Evolutionary conservation across 177 flowering plant genomes (phyloP), one percentile per base, ranked within the genome.

Genomic region (Telopea speciosissima): DNA sequence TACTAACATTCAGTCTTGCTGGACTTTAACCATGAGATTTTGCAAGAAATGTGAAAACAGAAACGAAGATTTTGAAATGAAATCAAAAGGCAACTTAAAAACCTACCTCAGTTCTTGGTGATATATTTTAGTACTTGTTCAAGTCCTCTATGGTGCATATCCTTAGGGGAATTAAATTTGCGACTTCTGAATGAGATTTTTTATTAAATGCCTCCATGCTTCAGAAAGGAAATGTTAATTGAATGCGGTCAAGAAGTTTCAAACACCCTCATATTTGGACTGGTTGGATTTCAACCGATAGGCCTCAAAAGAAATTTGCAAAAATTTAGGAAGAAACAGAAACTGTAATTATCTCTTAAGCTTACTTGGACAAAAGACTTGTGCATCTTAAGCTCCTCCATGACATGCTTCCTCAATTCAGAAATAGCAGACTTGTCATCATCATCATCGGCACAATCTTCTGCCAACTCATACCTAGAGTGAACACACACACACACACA

Each of bases 381-480:
- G 49, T 92, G 97, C 88, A 92, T 74, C 78, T 84, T 85, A 67
- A 92, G 80, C 79, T 91, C 92, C 36, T 84, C 79, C 52, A 81
- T 60, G 24, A 90, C 89, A 60, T 66, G 75, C 66, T 89, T 89
- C 78, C 91, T 87, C 83, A 95, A 77, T 52, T 89, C 72, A 17
- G 79, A 65, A 31, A 95, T 88, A 40, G 81, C 84, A 60, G 78
- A 68, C 70, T 91, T 92, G 17, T 82, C 97, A 63, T 92, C 99
- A 70, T 92, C 97, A 82, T 92, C 99, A 75, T 91, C 99, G 1
- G 97, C 90, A 78, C 90, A 90, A 28, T 91, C 97, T 74, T 87
- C 97, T 9, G 97, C 97, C 84, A 89, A 80, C 70, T 91, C 92
- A 76, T 88, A 95, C 80, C 99, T 95, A 36, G 71, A 67, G 66